Conservation (phyloP, 768 basidiomycete genomes). For the Boletus speciosus region DNA sequence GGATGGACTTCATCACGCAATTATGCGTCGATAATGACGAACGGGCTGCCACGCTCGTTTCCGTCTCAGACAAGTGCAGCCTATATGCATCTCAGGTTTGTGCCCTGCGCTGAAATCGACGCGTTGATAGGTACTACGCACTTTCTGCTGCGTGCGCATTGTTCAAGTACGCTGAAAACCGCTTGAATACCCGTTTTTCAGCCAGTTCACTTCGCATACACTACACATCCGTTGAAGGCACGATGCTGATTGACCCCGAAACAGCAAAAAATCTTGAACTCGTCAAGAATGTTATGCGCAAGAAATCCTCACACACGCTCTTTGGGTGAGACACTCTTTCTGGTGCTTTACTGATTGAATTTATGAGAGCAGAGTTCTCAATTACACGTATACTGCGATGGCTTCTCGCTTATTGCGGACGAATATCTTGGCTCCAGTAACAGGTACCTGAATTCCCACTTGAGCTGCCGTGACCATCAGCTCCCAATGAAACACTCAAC, state of each 20-base stretch:
- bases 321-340: constrained; percentile 54
- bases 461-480: background rate
- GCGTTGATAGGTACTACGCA: constrained; percentile 69
- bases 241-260: constrained; percentile 92
- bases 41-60: constrained; percentile 73
- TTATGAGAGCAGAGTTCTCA: constrained; percentile 49
- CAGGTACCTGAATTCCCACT: constrained; percentile 40
- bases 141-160: constrained; percentile 83
- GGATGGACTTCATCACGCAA: constrained; percentile 75
- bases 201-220: constrained; percentile 66
- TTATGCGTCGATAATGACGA: constrained; percentile 80
- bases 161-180: constrained; percentile 78
- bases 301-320: constrained; percentile 69
- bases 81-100: constrained; percentile 32
- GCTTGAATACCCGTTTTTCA: constrained; percentile 69
- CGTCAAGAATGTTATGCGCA: constrained; percentile 66
- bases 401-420: constrained; percentile 74
- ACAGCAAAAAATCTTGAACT: constrained; percentile 88
- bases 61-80: constrained; percentile 72
- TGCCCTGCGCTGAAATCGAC: constrained; percentile 5
- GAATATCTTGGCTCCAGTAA: constrained; percentile 80
- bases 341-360: background rate
- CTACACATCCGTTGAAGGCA: constrained; percentile 81
- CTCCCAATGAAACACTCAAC: background rate
- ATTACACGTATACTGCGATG: constrained; percentile 90